These are phyloP conservation scores for Penicillium sp. DNA, from an alignment of 2,329 filamentous ascomycete genomes.

Conservation along the genomic window DNA sequence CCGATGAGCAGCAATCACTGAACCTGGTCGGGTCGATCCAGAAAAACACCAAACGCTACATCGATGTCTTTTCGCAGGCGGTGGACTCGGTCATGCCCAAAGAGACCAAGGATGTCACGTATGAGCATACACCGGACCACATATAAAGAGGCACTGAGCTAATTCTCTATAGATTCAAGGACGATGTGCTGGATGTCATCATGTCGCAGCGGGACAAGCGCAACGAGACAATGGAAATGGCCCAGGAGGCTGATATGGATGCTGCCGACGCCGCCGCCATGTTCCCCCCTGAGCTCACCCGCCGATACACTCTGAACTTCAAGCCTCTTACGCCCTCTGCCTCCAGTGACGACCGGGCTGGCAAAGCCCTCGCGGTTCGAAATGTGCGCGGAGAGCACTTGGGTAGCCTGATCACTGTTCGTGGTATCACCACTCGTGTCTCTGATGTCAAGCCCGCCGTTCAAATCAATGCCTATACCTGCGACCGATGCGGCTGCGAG, in stretches of 20 bases:
- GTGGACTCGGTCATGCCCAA: slow-evolving; percentile 85
- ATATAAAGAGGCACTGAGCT: slow-evolving; percentile 10
- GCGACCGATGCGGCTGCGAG: slow-evolving; percentile 93
- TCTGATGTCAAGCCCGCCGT: slow-evolving; percentile 97
- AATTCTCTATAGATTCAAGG: slow-evolving; percentile 73
- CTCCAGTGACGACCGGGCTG: slow-evolving; percentile 62
- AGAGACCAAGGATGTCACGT: slow-evolving; percentile 77
- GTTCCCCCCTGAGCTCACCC: slow-evolving; percentile 89
- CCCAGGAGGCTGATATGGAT: slow-evolving; percentile 69
- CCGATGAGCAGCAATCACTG: slow-evolving; percentile 70
- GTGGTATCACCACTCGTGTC: slow-evolving; percentile 91
- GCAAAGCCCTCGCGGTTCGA: slow-evolving; percentile 81
- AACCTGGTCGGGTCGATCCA: slow-evolving; percentile 77
- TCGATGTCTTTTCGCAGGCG: slow-evolving; percentile 86
- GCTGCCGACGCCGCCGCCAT: slow-evolving; percentile 70
- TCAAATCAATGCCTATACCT: slow-evolving; percentile 97
- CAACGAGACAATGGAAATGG: slow-evolving; percentile 75
- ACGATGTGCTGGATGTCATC: slow-evolving; percentile 94
- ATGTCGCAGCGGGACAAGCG: slow-evolving; percentile 88
- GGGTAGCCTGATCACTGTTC: slow-evolving; percentile 88
- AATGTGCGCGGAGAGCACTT: slow-evolving; percentile 92
- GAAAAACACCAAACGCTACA: slow-evolving; percentile 90
- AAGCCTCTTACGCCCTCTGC: slow-evolving; percentile 80
- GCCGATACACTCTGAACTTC: slow-evolving; percentile 94
- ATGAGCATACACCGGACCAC: slow-evolving; percentile 36